phyloP scores from a whole-genome alignment of 2,329 filamentous ascomycete species.

The Epichloe brachyelytri region DNA sequence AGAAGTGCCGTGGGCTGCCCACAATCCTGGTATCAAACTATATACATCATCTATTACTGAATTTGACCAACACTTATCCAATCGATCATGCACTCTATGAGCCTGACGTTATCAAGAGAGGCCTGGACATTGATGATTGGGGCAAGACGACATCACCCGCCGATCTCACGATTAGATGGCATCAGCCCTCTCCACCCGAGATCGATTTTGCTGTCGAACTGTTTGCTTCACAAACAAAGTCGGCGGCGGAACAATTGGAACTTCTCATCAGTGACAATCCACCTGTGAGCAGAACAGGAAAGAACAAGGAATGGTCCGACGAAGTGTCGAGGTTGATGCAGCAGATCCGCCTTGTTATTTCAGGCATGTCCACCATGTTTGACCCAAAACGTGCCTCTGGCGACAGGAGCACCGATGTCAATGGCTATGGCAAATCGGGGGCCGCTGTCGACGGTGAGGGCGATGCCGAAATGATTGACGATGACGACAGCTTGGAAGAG shows the following conservation, averaged over 20 bases:
- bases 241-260: constrained; percentile 61
- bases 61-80: constrained; percentile 87
- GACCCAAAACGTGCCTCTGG: constrained; percentile 59
- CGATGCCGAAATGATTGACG: constrained; percentile 31
- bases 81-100: constrained; percentile 84
- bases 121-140: constrained; percentile 72
- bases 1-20: constrained; percentile 83
- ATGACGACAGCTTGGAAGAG: constrained; percentile 43
- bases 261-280: constrained; percentile 72
- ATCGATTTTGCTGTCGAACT: constrained; percentile 80
- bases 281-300: constrained; percentile 78
- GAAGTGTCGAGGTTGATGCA: constrained; percentile 86
- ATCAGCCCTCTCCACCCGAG: constrained; percentile 67
- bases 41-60: constrained; percentile 89
- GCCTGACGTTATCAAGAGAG: constrained; percentile 55
- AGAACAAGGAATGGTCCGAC: constrained; percentile 98
- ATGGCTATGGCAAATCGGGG: constrained; percentile 8
- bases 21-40: constrained; percentile 97
- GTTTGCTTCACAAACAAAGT: constrained; percentile 71
- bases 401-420: constrained; percentile 36
- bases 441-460: constrained; percentile 42
- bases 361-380: constrained; percentile 81
- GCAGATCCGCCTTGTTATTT: constrained; percentile 76
- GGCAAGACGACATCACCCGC: constrained; percentile 61
- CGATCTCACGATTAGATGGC: constrained; percentile 79